A percentile compares a stretch with the other conserved stretches of the same genome.
phyloP scores from a whole-genome alignment of 2,329 filamentous ascomycete genomes.

The Niveomyces coronatus region DNA sequence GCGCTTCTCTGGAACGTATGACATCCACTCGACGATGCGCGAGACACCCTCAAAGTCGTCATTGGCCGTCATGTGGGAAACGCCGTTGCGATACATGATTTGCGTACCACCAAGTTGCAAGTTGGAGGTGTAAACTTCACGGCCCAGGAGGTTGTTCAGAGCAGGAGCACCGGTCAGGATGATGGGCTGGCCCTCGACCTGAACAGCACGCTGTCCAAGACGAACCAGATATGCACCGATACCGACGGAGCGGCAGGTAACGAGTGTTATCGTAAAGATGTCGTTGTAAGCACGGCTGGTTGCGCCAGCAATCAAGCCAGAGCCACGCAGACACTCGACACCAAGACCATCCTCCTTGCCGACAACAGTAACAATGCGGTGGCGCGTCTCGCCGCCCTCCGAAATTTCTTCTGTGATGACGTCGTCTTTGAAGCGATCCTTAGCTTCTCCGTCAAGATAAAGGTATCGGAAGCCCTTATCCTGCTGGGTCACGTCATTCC shows the following conservation, averaged over 20 bases:
- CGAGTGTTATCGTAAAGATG: conserved; percentile 95
- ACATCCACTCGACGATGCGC: conserved; percentile 97
- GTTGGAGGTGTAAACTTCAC: conserved; percentile 98
- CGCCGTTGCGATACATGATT: conserved; percentile 99
- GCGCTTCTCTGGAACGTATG: conserved; percentile 93
- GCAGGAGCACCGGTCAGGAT: conserved; percentile 96
- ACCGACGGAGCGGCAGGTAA: conserved; percentile 97
- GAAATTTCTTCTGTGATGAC: conserved; percentile 72
- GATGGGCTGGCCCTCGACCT: conserved; percentile 97
- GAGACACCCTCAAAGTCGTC: conserved; percentile 97
- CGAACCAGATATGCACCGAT: conserved; percentile 98
- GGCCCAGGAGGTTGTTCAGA: conserved; percentile 94
- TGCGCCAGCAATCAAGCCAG: conserved; percentile 94
- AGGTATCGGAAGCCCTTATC: conserved; percentile 94
- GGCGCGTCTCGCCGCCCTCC: conserved; percentile 79
- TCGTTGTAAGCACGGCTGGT: conserved; percentile 96
- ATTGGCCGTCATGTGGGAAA: conserved; percentile 95
- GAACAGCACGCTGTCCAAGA: conserved; percentile 94
- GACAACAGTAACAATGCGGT: conserved; percentile 90
- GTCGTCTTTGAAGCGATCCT: conserved; percentile 71
- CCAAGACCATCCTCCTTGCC: conserved; percentile 92
- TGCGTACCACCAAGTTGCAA: conserved; percentile 98
- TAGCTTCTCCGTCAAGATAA: conserved; percentile 78
- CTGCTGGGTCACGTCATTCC: conserved; percentile 75
- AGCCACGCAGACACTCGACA: conserved; percentile 94